Conservation (phyloP, 352 stramenopile species). For the Phytophthora fragariaefolia region DNA sequence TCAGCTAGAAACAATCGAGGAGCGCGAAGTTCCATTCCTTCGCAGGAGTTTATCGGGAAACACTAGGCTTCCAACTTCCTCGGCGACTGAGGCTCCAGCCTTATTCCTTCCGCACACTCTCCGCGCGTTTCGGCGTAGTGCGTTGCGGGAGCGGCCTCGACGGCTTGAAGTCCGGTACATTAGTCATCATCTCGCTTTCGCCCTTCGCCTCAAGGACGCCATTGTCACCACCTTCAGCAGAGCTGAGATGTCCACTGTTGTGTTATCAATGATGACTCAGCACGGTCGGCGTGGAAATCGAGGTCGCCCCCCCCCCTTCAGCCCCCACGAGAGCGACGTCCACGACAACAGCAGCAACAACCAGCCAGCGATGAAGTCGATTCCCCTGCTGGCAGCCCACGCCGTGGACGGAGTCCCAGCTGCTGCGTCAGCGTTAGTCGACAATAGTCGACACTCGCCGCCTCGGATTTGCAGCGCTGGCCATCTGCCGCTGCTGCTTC, state of each 20-base stretch:
- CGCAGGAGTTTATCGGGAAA: neutral
- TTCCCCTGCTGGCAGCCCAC: constrained; percentile 23
- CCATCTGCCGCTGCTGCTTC: constrained; percentile 10
- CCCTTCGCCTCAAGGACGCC: neutral
- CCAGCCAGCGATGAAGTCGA: constrained; percentile 30
- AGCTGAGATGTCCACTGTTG: neutral
- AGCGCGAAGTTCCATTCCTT: constrained; percentile 23
- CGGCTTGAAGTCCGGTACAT: neutral
- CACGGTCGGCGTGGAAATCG: constrained; percentile 19
- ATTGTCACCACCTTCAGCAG: neutral
- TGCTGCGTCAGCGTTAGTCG: constrained; percentile 9
- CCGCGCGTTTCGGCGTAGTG: neutral
- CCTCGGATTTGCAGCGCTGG: constrained; percentile 8
- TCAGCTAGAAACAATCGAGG: constrained; percentile 25
- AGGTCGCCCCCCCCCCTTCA: constrained; percentile 20
- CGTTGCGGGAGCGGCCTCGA: neutral
- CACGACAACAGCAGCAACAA: constrained; percentile 33
- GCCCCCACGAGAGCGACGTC: constrained; percentile 16
- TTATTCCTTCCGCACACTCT: constrained; percentile 20
- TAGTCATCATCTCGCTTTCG: neutral
- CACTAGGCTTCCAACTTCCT: constrained; percentile 8
- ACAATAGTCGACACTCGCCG: neutral
- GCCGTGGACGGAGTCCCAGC: constrained; percentile 28
- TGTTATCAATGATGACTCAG: constrained; percentile 20
- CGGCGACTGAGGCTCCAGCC: constrained; percentile 9